Conservation (phyloP, 805 yeast genomes). For the Wickerhamiella nectarea region DNA sequence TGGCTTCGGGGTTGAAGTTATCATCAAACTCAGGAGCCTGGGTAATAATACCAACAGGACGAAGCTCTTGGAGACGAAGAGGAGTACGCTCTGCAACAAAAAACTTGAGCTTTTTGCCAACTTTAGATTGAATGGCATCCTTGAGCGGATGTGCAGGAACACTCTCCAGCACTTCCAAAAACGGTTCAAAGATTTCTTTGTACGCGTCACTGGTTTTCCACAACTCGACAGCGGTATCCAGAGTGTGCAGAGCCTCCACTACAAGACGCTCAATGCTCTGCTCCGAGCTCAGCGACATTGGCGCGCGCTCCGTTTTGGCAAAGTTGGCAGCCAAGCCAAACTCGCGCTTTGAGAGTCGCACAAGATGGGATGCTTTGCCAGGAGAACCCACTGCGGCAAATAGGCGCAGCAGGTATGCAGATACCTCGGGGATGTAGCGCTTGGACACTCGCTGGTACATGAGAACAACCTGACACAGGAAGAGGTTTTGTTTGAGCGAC, state of each 20-base stretch:
- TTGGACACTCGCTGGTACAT: slow-evolving; percentile 70
- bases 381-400: slow-evolving; percentile 9
- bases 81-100: slow-evolving; percentile 45
- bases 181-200: slow-evolving; percentile 21
- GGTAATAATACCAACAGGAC: slow-evolving; percentile 70
- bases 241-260: slow-evolving; percentile 11
- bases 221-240: slow-evolving; percentile 17
- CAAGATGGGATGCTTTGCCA: slow-evolving; percentile 4
- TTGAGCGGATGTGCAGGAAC: slow-evolving; percentile 20
- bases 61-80: slow-evolving; percentile 67
- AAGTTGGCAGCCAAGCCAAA: slow-evolving; percentile 3
- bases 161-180: slow-evolving; percentile 12
- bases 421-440: slow-evolving; percentile 70
- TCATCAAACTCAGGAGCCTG: slow-evolving; percentile 88
- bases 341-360: slow-evolving; percentile 2
- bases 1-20: slow-evolving; percentile 89
- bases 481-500: slow-evolving; percentile 40
- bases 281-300: slow-evolving; percentile 11
- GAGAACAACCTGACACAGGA: slow-evolving; percentile 48
- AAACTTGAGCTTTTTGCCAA: slow-evolving; percentile 38
- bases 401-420: slow-evolving; percentile 32
- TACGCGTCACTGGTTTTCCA: slow-evolving; percentile 24
- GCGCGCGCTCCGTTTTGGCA: slow-evolving; percentile 18
- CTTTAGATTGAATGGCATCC: slow-evolving; percentile 25
- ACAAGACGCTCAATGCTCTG: slow-evolving; percentile 10